Evolutionary conservation across 495 filamentous ascomycete species (phyloP), one percentile per base, ranked within the genome.

Genomic region (Penicillium goetzii): DNA sequence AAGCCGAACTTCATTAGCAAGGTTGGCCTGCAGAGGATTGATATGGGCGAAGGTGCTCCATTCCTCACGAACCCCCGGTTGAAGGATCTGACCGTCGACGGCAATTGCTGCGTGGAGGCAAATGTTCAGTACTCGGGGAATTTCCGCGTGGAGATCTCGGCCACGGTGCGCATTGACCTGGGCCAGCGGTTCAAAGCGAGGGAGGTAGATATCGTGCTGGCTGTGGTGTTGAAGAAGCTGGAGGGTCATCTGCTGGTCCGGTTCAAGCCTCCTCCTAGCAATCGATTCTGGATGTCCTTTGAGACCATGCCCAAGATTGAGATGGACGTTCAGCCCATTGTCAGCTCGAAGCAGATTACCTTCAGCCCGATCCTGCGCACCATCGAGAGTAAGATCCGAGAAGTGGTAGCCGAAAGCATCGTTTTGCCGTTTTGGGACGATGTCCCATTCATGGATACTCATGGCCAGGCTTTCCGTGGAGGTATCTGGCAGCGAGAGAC

Each of bases 341-440:
- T 99, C 55, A 97, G 93, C 76, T 90, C 92, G 8, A 89, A 94
- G 58, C 93, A 97, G 74, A 96, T 99, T 55, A 97, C 95, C 0
- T 98, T 94, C 73, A 89, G 88, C 8, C 85, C 97, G 50, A 94
- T 99, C 51, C 84, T 97, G 14, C 89, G 92, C 53, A 89, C 93
- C 53, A 99, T 99, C 62, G 95, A 98, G 74, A 96, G 89, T 65
- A 82, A 93, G 26, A 97, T 99, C 71, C 88, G 93, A 59, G 93
- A 97, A 73, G 92, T 97, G 41, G 82, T 99, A 56, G 91, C 87
- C 2, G 95, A 99, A 76, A 97, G 92, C 17, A 74, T 97, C 10
- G 95, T 99, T n/a, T 79, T 90, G 51, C 96, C 96, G 0, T 92
- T 96, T 70, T 98, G 93, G 92, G 95, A 99, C 61, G 95, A 99